Conservation (phyloP, 495 filamentous ascomycete species). For the Staphylotrichum longicolle region DNA sequence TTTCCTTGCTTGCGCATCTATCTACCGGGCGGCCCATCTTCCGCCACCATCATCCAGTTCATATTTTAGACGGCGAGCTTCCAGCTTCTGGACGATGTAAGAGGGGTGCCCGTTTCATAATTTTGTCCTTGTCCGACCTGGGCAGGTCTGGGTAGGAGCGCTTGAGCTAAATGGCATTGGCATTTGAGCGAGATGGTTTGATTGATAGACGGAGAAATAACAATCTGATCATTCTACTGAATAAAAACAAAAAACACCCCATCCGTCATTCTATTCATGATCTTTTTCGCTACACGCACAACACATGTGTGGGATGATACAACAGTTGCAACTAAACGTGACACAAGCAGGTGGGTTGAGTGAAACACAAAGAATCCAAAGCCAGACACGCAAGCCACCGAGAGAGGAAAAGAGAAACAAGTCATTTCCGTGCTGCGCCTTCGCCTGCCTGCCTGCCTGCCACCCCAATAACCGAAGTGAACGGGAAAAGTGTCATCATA, state of each 20-base stretch:
- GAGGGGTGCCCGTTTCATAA: too few species aligned
- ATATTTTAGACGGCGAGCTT: too few species aligned
- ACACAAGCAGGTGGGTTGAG: not conserved
- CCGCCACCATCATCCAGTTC: too few species aligned
- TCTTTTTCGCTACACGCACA: slow-evolving; percentile 3
- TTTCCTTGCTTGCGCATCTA: too few species aligned
- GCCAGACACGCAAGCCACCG: not conserved
- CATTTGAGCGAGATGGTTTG: too few species aligned
- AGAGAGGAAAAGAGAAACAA: not conserved
- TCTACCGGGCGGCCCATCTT: too few species aligned
- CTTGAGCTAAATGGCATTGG: too few species aligned
- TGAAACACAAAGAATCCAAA: slow-evolving; percentile 6
- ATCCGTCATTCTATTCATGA: slow-evolving; percentile 15
- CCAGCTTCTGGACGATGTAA: too few species aligned
- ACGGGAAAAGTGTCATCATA: slow-evolving; percentile 5
- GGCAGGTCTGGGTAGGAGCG: too few species aligned
- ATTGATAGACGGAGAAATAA: too few species aligned
- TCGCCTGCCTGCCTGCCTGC: not conserved
- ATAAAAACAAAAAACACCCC: slow-evolving; percentile 9
- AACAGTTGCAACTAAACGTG: slow-evolving; percentile 4
- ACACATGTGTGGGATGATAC: not conserved
- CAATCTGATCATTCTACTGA: too few species aligned
- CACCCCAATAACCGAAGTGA: not conserved
- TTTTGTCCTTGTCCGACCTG: too few species aligned
- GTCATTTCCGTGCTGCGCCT: not conserved